Conservation (phyloP, 345 rosid species). For the Excoecaria cochinchinensis region DNA sequence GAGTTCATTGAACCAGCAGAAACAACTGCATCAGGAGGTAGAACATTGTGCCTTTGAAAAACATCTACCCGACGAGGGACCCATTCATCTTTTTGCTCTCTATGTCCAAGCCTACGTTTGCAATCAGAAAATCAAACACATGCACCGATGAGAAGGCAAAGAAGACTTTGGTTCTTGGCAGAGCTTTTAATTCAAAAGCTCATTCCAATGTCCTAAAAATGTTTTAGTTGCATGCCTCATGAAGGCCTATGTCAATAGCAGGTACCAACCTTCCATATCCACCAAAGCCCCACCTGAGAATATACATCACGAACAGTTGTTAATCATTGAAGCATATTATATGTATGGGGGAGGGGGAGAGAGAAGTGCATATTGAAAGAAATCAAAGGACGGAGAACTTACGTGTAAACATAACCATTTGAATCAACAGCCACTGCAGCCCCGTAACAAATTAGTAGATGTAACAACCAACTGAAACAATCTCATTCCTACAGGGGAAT, state of each 20-base stretch:
- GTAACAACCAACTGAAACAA: constrained; percentile 10
- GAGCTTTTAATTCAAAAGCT: neutral
- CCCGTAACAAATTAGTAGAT: constrained; percentile 23
- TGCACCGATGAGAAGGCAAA: constrained; percentile 1
- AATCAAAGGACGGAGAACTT: constrained; percentile 32
- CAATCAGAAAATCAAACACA: constrained; percentile 19
- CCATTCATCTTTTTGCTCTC: constrained; percentile 99
- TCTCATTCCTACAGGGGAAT: neutral
- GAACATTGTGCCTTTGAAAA: constrained; percentile 67
- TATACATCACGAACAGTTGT: constrained; percentile 24
- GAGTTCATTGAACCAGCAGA: constrained; percentile 85
- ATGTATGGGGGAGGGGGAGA: neutral
- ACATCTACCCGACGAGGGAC: constrained; percentile 84
- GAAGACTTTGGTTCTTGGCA: neutral
- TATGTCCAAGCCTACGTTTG: constrained; percentile 81
- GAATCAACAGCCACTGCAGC: constrained; percentile 83
- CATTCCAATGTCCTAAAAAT: neutral
- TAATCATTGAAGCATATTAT: constrained; percentile 13
- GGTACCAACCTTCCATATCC: constrained; percentile 94
- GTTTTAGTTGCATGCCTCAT: constrained; percentile 8
- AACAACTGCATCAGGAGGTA: constrained; percentile 76
- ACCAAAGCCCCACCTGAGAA: constrained; percentile 93
- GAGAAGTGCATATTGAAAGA: neutral
- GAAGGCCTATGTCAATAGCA: constrained; percentile 4
- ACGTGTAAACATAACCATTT: constrained; percentile 94